Percentiles rank a stretch among this genome's conserved stretches.
Conservation (phyloP, 345 rosid genomes). For the Iberis pinnata region DNA sequence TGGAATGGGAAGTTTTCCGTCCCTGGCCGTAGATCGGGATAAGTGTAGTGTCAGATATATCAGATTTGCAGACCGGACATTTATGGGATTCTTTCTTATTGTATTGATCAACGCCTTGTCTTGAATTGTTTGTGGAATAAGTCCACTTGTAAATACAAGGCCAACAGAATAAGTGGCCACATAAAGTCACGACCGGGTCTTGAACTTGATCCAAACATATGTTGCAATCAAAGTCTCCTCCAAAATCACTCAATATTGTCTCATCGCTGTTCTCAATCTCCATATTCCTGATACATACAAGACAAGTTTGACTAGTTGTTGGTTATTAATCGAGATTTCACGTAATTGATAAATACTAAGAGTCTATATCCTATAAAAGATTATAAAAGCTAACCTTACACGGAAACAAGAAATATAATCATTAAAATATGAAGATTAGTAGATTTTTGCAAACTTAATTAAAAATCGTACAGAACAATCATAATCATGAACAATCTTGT, state of each 20-base stretch:
- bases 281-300: constrained; percentile 19
- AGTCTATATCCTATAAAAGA: no score
- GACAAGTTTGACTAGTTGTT: constrained; percentile 7
- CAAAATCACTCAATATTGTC: constrained; percentile 11
- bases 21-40: constrained; percentile 94
- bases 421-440: no score
- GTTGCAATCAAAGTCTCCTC: constrained; percentile 80
- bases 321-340: no score
- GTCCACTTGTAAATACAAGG: constrained; percentile 95
- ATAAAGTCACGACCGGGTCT: constrained; percentile 88
- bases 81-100: constrained; percentile 18
- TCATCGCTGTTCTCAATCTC: constrained; percentile 18
- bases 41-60: constrained; percentile 64
- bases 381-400: no score
- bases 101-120: constrained; percentile 19
- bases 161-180: constrained; percentile 99
- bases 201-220: constrained; percentile 75
- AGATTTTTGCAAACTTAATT: no score
- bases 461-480: no score
- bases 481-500: no score
- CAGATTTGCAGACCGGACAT: constrained; percentile 92
- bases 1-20: constrained; percentile 26
- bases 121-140: constrained; percentile 47
- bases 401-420: no score
- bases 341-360: no score